Conservation (phyloP, 2,329 filamentous ascomycete species). For the Fusarium pseudograminearum region DNA sequence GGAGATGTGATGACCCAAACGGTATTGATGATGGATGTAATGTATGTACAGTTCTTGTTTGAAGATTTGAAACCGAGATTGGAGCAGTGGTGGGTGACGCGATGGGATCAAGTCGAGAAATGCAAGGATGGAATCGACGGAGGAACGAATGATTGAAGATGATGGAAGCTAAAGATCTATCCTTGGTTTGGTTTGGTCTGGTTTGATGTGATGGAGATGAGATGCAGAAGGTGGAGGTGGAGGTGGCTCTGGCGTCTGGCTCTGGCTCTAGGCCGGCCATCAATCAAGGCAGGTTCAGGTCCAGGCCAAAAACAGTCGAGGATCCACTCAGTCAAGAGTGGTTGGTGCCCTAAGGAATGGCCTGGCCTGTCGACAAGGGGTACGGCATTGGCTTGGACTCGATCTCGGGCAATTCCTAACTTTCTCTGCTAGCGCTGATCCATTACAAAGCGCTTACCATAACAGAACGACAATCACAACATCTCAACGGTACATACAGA, state of each 20-base stretch:
- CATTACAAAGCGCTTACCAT: constrained; percentile 12
- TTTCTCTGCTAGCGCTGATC: neutral
- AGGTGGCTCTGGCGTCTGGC: constrained; percentile 4
- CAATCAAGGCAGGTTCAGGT: constrained; percentile 18
- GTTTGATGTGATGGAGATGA: constrained; percentile 5
- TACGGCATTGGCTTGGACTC: neutral
- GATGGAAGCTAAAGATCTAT: constrained; percentile 15
- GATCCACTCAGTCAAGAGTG: constrained; percentile 20
- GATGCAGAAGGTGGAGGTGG: constrained; percentile 33
- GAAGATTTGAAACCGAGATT: neutral
- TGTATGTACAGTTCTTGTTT: constrained; percentile 1
- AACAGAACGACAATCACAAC: neutral
- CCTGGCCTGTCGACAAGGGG: constrained; percentile 7
- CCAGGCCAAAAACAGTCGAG: constrained; percentile 10
- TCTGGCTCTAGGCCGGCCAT: neutral
- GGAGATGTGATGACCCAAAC: neutral
- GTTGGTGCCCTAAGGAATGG: constrained; percentile 17
- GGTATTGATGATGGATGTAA: neutral
- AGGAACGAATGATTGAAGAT: constrained; percentile 28
- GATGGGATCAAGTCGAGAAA: constrained; percentile 10
- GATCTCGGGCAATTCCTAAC: constrained; percentile 9
- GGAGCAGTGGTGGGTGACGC: neutral
- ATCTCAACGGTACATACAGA: no score
- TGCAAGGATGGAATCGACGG: neutral
- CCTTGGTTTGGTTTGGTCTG: neutral